A percentile compares a stretch with the other conserved stretches of the same genome.
Evolutionary conservation across 1,284 basidiomycete species (phyloP).

Genomic region (Moesziomyces parantarcticus): DNA sequence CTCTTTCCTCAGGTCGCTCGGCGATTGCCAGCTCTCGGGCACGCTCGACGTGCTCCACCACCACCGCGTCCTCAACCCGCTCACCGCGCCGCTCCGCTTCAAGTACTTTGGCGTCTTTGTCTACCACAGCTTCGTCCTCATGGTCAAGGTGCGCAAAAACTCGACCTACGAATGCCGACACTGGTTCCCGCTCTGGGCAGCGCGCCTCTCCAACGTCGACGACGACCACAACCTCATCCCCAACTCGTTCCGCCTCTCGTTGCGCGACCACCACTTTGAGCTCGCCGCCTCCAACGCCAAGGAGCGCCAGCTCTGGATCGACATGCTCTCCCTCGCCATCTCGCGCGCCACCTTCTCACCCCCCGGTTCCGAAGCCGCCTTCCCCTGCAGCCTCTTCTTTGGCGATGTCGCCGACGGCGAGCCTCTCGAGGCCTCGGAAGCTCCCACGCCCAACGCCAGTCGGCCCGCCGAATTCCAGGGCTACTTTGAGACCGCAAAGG

Average conservation of each 20-base stretch:
- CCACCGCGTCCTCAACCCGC: slow-evolving; percentile 51
- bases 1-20: slow-evolving; percentile 54
- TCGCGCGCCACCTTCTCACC: slow-evolving; percentile 40
- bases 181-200: slow-evolving; percentile 65
- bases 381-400: slow-evolving; percentile 57
- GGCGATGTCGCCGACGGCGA: slow-evolving; percentile 30
- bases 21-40: slow-evolving; percentile 60
- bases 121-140: slow-evolving; percentile 59
- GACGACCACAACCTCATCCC: slow-evolving; percentile 53
- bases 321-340: slow-evolving; percentile 53
- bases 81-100: slow-evolving; percentile 63
- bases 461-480: slow-evolving; percentile 33
- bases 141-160: slow-evolving; percentile 64
- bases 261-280: slow-evolving; percentile 65
- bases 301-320: slow-evolving; percentile 61
- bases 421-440: slow-evolving; percentile 30
- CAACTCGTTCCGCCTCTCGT: slow-evolving; percentile 58
- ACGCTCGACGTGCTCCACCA: slow-evolving; percentile 65
- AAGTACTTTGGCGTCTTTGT: slow-evolving; percentile 64
- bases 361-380: slow-evolving; percentile 43
- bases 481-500: slow-evolving; percentile 28
- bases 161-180: slow-evolving; percentile 58
- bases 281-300: slow-evolving; percentile 58
- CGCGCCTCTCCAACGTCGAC: slow-evolving; percentile 45
- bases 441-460: slow-evolving; percentile 42